These are phyloP conservation scores for Penicillium robsamsonii DNA, from an alignment of 495 filamentous ascomycete species.

Conservation along the genomic window DNA sequence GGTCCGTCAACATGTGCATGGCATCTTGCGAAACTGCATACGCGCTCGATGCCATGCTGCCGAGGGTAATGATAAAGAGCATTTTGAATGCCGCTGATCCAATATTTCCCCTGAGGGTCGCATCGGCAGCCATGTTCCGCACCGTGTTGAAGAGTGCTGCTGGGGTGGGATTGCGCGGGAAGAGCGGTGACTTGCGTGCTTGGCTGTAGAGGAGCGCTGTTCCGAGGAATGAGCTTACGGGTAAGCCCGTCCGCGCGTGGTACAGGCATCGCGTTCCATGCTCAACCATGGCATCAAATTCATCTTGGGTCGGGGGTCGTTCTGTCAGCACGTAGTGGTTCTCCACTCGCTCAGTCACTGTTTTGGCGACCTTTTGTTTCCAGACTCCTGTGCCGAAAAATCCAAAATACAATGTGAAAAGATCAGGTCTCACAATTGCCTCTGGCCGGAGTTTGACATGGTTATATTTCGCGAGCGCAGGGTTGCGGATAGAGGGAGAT, in stretches of 20 bases:
- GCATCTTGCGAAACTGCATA: slow-evolving; percentile 18
- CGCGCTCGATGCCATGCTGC: slow-evolving; percentile 8
- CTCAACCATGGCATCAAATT: slow-evolving; percentile 36
- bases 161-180: slow-evolving; percentile 13
- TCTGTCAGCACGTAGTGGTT: slow-evolving; percentile 19
- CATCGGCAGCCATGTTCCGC: background rate
- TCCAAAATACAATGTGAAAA: slow-evolving; percentile 29
- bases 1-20: slow-evolving; percentile 20
- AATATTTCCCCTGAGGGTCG: background rate
- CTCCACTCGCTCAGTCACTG: slow-evolving; percentile 19
- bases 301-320: slow-evolving; percentile 34
- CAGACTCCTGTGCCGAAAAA: slow-evolving; percentile 30
- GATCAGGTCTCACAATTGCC: slow-evolving; percentile 22
- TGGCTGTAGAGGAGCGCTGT: slow-evolving; percentile 12
- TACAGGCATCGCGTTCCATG: slow-evolving; percentile 24
- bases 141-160: background rate
- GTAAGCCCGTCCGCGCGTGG: slow-evolving; percentile 20
- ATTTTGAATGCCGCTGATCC: slow-evolving; percentile 18
- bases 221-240: slow-evolving; percentile 15
- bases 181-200: slow-evolving; percentile 8
- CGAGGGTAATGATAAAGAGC: slow-evolving; percentile 20
- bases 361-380: slow-evolving; percentile 10
- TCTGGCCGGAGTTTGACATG: slow-evolving; percentile 20
- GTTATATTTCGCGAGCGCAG: slow-evolving; percentile 17
- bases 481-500: slow-evolving; percentile 9